Percentiles rank a stretch among this genome's conserved stretches.
phyloP scores from a whole-genome alignment of 768 basidiomycete genomes.

The Coprinopsis cinerea region DNA sequence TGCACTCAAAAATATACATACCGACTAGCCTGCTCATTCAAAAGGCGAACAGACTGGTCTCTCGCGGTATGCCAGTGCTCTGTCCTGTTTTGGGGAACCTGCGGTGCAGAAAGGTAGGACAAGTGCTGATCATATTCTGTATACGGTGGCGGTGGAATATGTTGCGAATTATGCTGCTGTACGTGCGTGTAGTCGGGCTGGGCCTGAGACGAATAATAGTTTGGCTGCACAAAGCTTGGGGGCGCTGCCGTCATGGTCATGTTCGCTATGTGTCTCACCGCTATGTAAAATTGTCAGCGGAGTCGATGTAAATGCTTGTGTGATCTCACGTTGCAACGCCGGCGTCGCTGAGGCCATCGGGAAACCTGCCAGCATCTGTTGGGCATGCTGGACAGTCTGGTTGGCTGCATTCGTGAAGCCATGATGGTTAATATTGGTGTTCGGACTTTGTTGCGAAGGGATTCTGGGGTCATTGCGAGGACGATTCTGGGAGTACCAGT shows the following conservation, averaged over 20 bases:
- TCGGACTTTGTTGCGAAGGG: conserved; percentile 15
- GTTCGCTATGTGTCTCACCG: conserved; percentile 57
- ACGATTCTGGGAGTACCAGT: conserved; percentile 22
- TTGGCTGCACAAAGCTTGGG: conserved; percentile 59
- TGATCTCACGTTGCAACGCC: conserved; percentile 59
- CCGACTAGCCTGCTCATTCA: conserved; percentile 49
- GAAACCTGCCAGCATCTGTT: conserved; percentile 59
- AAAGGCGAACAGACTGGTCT: conserved; percentile 53
- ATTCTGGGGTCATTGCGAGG: conserved; percentile 16
- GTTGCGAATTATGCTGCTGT: conserved; percentile 16
- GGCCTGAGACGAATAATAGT: conserved; percentile 35
- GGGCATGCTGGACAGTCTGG: conserved; percentile 62
- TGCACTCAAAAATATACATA: conserved; percentile 28
- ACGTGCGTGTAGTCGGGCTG: conserved; percentile 29
- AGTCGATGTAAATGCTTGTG: not conserved
- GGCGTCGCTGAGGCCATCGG: conserved; percentile 74
- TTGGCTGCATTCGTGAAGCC: conserved; percentile 20
- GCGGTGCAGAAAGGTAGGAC: conserved; percentile 46
- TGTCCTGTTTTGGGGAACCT: conserved; percentile 37
- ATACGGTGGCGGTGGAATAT: conserved; percentile 49
- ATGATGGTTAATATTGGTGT: conserved; percentile 11
- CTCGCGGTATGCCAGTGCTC: conserved; percentile 62
- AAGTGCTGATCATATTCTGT: conserved; percentile 64
- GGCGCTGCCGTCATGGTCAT: conserved; percentile 54
- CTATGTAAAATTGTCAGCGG: conserved; percentile 27